These are phyloP conservation scores for Malania oleifera DNA, from an alignment of 164 flowering plant genomes.

Conservation along the genomic window DNA sequence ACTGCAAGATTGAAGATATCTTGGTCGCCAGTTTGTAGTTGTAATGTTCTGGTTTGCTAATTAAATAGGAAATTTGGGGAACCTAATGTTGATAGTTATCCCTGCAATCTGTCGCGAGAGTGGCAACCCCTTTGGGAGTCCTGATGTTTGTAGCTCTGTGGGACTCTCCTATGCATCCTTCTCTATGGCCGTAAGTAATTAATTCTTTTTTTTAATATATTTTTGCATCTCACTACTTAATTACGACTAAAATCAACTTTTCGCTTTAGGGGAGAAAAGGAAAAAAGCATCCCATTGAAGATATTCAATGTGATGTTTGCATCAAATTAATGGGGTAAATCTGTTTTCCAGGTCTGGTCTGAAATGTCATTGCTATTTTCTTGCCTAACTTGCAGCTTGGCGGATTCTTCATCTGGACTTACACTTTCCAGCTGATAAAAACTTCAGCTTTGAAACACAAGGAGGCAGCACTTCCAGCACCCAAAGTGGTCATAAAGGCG, in stretches of 20 bases:
- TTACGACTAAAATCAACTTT: too few relatives aligned
- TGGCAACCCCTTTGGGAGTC: conserved; percentile 70
- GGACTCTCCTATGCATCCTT: conserved; percentile 88
- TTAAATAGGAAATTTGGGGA: conserved; percentile 78
- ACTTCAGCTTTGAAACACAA: conserved; percentile 30
- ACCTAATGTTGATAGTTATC: conserved; percentile 67
- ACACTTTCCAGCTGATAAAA: conserved; percentile 61
- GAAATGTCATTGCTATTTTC: too few relatives aligned
- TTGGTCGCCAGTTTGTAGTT: too few relatives aligned
- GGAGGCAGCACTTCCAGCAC: conserved; percentile 21
- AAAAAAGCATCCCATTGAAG: too few relatives aligned
- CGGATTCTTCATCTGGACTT: conserved; percentile 87
- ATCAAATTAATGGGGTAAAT: too few relatives aligned
- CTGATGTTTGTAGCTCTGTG: conserved; percentile 31
- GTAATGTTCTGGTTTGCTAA: not conserved
- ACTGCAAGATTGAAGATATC: too few relatives aligned
- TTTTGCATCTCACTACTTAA: too few relatives aligned
- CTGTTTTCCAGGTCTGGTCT: too few relatives aligned
- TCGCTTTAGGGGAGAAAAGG: too few relatives aligned
- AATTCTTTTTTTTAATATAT: too few relatives aligned
- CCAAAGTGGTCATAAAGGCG: conserved; percentile 15
- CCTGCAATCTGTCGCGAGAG: conserved; percentile 78
- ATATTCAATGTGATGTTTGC: too few relatives aligned
- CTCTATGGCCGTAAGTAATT: conserved; percentile 80
- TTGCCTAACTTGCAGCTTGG: conserved; percentile 92